Base-by-base conservation (phyloP, 331 rosid genomes). In the Spiraea crenata region DNA sequence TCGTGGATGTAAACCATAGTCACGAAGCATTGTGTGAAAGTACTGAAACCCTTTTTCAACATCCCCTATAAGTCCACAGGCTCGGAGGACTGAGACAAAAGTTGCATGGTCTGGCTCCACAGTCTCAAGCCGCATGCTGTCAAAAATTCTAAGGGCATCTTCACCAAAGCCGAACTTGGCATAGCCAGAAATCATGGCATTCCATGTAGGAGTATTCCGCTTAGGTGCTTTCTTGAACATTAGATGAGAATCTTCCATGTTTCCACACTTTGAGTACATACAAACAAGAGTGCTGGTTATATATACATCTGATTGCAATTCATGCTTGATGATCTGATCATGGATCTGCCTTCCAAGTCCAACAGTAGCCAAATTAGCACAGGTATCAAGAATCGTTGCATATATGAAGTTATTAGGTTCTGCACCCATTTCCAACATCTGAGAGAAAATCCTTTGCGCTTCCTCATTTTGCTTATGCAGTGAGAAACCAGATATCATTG, bases 331-430 rank as follows among this genome's bases (percentile, higher is more conserved):
- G 42, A 85, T 75, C 75, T 86, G 92, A 39, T 88, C 89, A 77
- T 91, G 97, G 75, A 91, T 83, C 82, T 91, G 97, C 81, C 82
- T 88, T 64, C 97, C 97, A 38, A 88, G 85, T 77, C 89, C 97
- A 25, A 86, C 54, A 3, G 95, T 82, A 17, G 97, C 92, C 80
- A 91, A 74, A 81, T 91, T 85, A 57, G 97, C 95, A 77, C 97
- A 88, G 13, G 88, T 80, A 60, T 91, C 95, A 3, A 91, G 90
- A 63, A 91, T 82, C 4, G 95, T 82, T 44, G 97, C 95, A 56
- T 85, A 91, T 15, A 95, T 91, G 85, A 85, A 91, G 73, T 80
- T 88, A 79, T 91, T 95, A 16, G 97, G 95, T 57, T 80, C 70
- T 55, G 77, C 77, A 59, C 95, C 90, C 74, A 63, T 76, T 69